Base-by-base conservation (phyloP, 2,329 filamentous ascomycete genomes). In the Sclerotinia glacialis region DNA sequence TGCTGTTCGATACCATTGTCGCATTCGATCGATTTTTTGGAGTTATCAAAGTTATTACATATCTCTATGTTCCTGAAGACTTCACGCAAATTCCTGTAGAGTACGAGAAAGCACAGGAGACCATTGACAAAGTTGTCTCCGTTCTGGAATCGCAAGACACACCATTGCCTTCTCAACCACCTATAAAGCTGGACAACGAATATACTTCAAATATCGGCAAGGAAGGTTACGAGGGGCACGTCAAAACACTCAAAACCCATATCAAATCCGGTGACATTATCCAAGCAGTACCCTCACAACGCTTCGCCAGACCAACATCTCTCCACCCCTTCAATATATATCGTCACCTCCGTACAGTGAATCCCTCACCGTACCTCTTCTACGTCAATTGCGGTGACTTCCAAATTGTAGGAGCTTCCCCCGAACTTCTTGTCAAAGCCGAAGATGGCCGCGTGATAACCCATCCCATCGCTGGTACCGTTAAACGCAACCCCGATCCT, bases 241-340 rank as follows among this genome's bases (percentile, higher is more conserved):
- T 99, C 65, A 89, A 85, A 31, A 83, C 80, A 56, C 83, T 99
- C 68, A 98, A 98, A 82, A 84, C 92, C 79, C 94, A 98, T 82
- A 98, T 99, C 73, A 85, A 87, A 73, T 85, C 86, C 69, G 95
- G 95, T 72, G 93, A 98, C 81, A 98, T 99, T 76, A 98, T 99
- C 79, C 95, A 99, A 78, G 92, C 93, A 0, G 95, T 99, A 21
- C 95, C 95, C 1, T 97, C 93, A 52, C 95, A 99, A 80, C 88
- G 95, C 63, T 91, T 98, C 76, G 89, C 93, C 9, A 86, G 94
- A 37, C 93, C 93, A 18, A 99, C 95, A 3, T 88, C 86, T 66
- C 83, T 99, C 53, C 95, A 99, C 78, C 94, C 95, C 0, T 99
- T 98, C 84, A 99, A 98, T 82, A 91, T 99, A 74, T 99, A 98